phyloP scores from a whole-genome alignment of 192 early-diverging fungal species.

The Rhizophagus sp. region DNA sequence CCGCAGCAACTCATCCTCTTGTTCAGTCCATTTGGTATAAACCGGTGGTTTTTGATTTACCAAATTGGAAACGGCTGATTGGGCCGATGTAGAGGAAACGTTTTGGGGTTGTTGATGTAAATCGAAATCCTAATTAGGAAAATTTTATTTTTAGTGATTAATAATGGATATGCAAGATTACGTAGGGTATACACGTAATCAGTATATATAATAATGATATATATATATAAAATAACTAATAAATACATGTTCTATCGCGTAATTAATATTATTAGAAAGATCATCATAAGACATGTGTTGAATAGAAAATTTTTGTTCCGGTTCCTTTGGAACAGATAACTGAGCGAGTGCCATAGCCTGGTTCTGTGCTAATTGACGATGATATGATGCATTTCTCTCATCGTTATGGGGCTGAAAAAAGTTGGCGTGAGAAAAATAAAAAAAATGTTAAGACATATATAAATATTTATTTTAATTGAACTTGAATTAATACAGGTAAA shows the following conservation, averaged over 20 bases:
- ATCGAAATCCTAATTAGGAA: background rate
- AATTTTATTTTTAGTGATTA: background rate
- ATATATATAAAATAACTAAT: too few relatives aligned
- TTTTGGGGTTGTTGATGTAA: background rate
- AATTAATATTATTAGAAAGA: background rate
- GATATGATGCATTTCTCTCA: background rate
- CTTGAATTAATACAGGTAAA: too few relatives aligned
- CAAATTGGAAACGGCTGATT: background rate
- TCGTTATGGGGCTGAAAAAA: background rate
- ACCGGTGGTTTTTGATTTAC: constrained; percentile 41
- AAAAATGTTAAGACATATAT: background rate
- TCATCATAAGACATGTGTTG: background rate
- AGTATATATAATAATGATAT: too few relatives aligned
- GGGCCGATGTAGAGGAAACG: background rate
- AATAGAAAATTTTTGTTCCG: background rate
- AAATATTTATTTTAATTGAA: too few relatives aligned
- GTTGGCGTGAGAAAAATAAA: background rate
- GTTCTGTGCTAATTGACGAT: background rate
- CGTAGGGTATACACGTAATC: too few relatives aligned
- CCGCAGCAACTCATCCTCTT: constrained; percentile 46
- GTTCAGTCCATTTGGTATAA: constrained; percentile 49
- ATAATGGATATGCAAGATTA: background rate
- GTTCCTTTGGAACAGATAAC: background rate
- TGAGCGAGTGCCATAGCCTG: background rate
- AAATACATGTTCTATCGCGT: background rate